Evolutionary conservation across 1,139 yeast genomes (phyloP).

Genomic region (Sugiyamaella xylanicola): DNA sequence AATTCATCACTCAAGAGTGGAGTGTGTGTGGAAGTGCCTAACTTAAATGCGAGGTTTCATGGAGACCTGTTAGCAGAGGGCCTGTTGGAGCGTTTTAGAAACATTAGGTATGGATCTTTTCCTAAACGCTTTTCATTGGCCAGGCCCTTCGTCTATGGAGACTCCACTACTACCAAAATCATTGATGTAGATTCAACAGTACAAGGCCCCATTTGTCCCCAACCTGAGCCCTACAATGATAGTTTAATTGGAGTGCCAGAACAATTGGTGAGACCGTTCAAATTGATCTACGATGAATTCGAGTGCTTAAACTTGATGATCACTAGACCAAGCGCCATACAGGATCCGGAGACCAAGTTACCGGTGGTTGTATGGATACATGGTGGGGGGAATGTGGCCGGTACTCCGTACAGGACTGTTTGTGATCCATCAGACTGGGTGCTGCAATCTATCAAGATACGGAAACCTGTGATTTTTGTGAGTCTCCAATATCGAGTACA

Average conservation of each 20-base stretch:
- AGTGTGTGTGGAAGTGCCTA: constrained; percentile 28
- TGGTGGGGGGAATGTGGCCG: constrained; percentile 44
- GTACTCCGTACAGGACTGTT: constrained; percentile 38
- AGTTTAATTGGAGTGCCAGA: constrained; percentile 32
- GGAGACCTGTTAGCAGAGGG: constrained; percentile 16
- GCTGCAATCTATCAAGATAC: constrained; percentile 21
- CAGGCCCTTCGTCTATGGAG: constrained; percentile 7
- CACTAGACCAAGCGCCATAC: constrained; percentile 28
- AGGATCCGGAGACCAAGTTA: constrained; percentile 21
- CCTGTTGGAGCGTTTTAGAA: constrained; percentile 22
- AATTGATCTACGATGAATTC: constrained; percentile 33
- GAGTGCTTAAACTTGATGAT: constrained; percentile 35
- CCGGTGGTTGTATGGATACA: constrained; percentile 45
- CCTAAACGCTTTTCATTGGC: constrained; percentile 23
- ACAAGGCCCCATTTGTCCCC: constrained; percentile 38
- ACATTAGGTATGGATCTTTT: constrained; percentile 24
- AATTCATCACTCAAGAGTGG: too few species aligned
- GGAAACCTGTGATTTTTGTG: constrained; percentile 41
- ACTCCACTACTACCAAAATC: neutral
- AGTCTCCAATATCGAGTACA: constrained; percentile 43
- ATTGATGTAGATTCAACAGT: constrained; percentile 25
- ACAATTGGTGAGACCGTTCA: constrained; percentile 26
- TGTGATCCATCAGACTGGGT: constrained; percentile 39
- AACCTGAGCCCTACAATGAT: constrained; percentile 32
- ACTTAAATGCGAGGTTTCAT: constrained; percentile 19